Conservation (phyloP, 1,139 yeast genomes). For the Zygotorulaspora mrakii region DNA sequence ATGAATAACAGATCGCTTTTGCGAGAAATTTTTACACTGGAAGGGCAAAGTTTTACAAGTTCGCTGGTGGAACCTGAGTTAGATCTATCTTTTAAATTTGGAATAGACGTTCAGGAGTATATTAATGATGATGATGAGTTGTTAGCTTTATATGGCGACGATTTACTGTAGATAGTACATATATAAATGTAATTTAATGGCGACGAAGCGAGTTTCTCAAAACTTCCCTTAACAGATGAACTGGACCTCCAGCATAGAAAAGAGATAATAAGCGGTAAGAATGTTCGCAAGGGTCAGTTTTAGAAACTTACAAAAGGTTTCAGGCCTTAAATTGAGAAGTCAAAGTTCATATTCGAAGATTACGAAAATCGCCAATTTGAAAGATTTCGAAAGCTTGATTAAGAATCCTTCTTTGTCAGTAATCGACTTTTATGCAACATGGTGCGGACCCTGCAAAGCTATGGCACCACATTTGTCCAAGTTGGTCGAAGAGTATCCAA, state of each 20-base stretch:
- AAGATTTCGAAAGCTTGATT: constrained; percentile 47
- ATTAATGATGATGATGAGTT: constrained; percentile 24
- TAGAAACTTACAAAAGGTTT: neutral
- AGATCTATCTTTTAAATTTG: constrained; percentile 42
- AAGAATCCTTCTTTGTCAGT: constrained; percentile 53
- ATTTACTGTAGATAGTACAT: constrained; percentile 17
- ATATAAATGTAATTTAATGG: constrained; percentile 7
- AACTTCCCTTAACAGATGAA: no score
- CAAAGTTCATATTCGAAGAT: constrained; percentile 7
- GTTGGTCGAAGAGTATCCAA: constrained; percentile 45
- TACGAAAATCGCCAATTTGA: constrained; percentile 23
- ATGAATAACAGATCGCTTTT: constrained; percentile 26
- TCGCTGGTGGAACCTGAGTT: constrained; percentile 43
- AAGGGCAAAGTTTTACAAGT: constrained; percentile 44
- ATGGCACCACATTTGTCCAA: constrained; percentile 76
- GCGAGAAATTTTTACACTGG: constrained; percentile 32
- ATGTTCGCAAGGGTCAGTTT: constrained; percentile 1
- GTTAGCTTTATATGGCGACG: constrained; percentile 21
- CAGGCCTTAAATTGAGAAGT: constrained; percentile 1
- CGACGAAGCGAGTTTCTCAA: no score
- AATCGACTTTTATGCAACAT: constrained; percentile 80
- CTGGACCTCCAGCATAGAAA: no score
- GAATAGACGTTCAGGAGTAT: constrained; percentile 29
- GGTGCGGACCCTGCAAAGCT: constrained; percentile 95
- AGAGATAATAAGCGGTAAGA: neutral